Conservation (phyloP, 164 flowering plant species). For the Chloranthus sessilifolius region DNA sequence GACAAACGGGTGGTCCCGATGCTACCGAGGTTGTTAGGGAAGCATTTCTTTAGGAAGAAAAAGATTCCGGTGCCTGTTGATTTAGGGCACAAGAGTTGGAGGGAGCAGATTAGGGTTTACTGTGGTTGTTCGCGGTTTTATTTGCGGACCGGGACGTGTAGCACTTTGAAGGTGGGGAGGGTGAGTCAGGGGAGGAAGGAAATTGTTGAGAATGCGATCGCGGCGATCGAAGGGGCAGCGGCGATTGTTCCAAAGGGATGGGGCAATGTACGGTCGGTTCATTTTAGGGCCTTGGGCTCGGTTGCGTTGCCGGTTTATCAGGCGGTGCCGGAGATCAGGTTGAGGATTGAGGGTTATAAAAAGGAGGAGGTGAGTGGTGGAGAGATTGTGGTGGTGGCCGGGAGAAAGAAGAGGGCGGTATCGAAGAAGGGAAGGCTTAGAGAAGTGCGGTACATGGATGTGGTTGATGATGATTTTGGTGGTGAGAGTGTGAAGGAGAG, state of each 20-base stretch:
- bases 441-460: too few relatives aligned
- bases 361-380: slow-evolving; percentile 24
- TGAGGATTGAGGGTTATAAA: slow-evolving; percentile 51
- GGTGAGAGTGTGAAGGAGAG: too few relatives aligned
- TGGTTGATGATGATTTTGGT: too few relatives aligned
- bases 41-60: slow-evolving; percentile 79
- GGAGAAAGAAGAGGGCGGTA: too few relatives aligned
- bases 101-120: slow-evolving; percentile 54
- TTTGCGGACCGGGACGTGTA: slow-evolving; percentile 73
- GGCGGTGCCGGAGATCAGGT: slow-evolving; percentile 53
- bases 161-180: slow-evolving; percentile 54
- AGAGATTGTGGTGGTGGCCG: too few relatives aligned
- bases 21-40: slow-evolving; percentile 65
- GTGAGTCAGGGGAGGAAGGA: slow-evolving; percentile 42
- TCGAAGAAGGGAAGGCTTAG: too few relatives aligned
- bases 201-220: slow-evolving; percentile 57
- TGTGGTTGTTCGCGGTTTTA: slow-evolving; percentile 50
- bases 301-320: slow-evolving; percentile 77
- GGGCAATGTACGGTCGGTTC: slow-evolving; percentile 61
- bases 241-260: slow-evolving; percentile 67
- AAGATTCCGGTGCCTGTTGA: slow-evolving; percentile 75
- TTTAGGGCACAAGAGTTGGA: slow-evolving; percentile 63
- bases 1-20: slow-evolving; percentile 53
- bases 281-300: slow-evolving; percentile 64
- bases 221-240: slow-evolving; percentile 50